Base-by-base conservation (phyloP, 805 yeast genomes). In the Kurtzmaniella fragi region DNA sequence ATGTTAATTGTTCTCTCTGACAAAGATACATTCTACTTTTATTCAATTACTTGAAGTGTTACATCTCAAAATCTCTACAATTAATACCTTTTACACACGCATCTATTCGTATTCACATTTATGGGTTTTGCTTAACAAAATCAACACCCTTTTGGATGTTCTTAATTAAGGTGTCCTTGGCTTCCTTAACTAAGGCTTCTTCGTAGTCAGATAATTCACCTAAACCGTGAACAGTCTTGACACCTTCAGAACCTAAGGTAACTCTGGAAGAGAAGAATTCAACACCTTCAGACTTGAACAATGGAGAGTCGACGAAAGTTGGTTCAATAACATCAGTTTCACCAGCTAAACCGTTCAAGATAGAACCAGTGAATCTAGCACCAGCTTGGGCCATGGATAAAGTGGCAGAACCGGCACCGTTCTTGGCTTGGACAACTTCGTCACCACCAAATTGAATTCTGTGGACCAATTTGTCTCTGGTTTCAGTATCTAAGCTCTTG, bases 381-480 rank as follows among this genome's bases (percentile, higher is more conserved):
- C 93, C 95, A 41, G 95, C 95, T 62, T 80, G 85, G 43, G 95
- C 95, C 95, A 87, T 87, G 46, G 95, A 87, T 54, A 87, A 74
- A 45, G 96, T 87, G 52, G 95, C 95, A 27, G 95, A 85, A 54
- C 96, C 96, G 52, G 90, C 88, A 66, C 96, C 96, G 58, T 85
- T 80, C 76, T 87, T 87, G 55, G 95, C 95, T 71, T 85, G 75
- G 54, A 87, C 95, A 51, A 87, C 95, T 75, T 87, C 96, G 61
- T 87, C 96, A 72, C 96, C 96, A 68, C 95, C 96, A 59, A 84
- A 89, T 73, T 89, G 96, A 64, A 89, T 86, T 68, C 96, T 82
- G 76, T 87, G 77, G 61, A 86, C 75, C 55, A 88, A 74, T 42
- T 64, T 61, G 50, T 64, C 70, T 61, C 70, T 61, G 43, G 57